Percentiles rank a stretch among this genome's conserved stretches.
Evolutionary conservation across 768 basidiomycete species (phyloP).

Genomic region (Hortiboletus flavorubellus): DNA sequence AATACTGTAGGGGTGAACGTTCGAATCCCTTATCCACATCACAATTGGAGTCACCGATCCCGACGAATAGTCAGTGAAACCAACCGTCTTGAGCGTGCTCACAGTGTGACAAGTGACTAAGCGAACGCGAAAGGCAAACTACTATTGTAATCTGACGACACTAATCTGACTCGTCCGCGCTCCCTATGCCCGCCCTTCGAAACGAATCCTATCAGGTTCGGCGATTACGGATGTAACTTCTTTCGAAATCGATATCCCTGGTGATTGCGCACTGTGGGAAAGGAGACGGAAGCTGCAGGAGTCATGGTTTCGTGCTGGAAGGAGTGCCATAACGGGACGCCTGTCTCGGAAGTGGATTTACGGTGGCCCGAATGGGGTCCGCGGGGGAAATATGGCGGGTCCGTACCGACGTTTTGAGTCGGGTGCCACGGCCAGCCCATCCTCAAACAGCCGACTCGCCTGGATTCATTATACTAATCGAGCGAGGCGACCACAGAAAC

Average conservation of each 20-base stretch:
- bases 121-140: background rate
- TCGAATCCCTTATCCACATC: slow-evolving; percentile 1
- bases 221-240: slow-evolving; percentile 7
- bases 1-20: slow-evolving; percentile 2
- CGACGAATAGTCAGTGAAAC: background rate
- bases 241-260: background rate
- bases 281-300: background rate
- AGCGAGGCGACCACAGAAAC: background rate
- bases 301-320: background rate
- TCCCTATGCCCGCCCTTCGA: background rate
- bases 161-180: background rate
- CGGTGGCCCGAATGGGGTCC: background rate
- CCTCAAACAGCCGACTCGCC: slow-evolving; percentile 4
- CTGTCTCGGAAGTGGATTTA: background rate
- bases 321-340: background rate
- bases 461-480: background rate
- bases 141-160: background rate
- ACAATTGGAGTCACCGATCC: background rate
- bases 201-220: slow-evolving; percentile 6
- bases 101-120: slow-evolving; percentile 6
- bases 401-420: slow-evolving; percentile 1
- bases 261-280: background rate
- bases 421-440: background rate
- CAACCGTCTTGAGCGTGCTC: slow-evolving; percentile 4
- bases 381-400: background rate